Evolutionary conservation across 2,329 filamentous ascomycete species (phyloP).

Genomic region (Colletotrichum sp.): DNA sequence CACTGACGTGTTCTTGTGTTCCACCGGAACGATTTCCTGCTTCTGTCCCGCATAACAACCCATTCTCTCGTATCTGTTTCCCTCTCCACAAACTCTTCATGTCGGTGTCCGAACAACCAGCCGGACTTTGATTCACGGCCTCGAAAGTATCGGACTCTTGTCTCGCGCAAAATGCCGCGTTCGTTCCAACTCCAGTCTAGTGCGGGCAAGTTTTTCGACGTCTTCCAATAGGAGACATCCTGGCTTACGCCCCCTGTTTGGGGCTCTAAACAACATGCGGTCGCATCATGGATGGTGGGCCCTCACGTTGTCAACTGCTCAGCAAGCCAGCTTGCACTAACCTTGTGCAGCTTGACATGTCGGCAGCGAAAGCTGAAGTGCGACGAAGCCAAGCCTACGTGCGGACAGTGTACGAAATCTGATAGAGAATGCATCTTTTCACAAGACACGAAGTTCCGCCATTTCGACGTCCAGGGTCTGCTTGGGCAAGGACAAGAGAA

Average conservation of each 20-base stretch:
- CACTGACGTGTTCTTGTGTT: background rate
- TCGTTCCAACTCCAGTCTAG: background rate
- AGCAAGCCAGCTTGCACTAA: background rate
- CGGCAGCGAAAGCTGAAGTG: conserved; percentile 29
- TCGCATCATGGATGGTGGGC: conserved; percentile 4
- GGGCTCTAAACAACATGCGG: background rate
- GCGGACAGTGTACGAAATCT: conserved; percentile 25
- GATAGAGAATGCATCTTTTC: conserved; percentile 5
- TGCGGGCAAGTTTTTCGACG: background rate
- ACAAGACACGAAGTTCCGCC: background rate
- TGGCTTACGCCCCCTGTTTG: background rate
- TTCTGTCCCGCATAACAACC: background rate
- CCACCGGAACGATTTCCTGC: background rate
- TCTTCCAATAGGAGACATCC: background rate
- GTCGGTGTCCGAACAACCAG: background rate
- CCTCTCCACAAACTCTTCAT: background rate
- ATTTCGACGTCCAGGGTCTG: background rate
- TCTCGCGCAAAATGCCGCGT: background rate
- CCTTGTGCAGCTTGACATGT: background rate
- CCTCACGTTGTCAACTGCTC: background rate
- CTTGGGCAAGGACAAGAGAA: background rate
- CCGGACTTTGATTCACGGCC: background rate
- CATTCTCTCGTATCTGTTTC: background rate
- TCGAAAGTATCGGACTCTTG: background rate
- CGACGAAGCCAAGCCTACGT: conserved; percentile 26